These are phyloP conservation scores for Penicillium sp. DNA, from an alignment of 2,329 filamentous ascomycete genomes.

Conservation along the genomic window DNA sequence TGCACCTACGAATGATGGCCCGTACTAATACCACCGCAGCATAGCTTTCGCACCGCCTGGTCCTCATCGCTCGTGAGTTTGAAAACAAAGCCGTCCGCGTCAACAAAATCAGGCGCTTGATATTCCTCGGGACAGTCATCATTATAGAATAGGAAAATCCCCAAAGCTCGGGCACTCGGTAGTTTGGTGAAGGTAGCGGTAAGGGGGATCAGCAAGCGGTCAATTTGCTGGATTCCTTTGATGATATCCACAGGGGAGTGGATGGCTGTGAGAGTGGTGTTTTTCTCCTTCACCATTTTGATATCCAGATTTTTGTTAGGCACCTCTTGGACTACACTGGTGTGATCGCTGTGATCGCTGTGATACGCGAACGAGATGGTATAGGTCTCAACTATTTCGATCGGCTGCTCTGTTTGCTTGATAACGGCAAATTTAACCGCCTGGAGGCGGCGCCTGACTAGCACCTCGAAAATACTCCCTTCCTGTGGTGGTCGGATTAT, in stretches of 20 bases:
- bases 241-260: not conserved
- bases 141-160: not conserved
- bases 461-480: conserved; percentile 1
- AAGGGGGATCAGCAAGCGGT: not conserved
- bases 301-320: not conserved
- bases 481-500: not conserved
- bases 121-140: not conserved
- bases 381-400: not conserved
- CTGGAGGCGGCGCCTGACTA: not conserved
- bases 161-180: not conserved
- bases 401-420: not conserved
- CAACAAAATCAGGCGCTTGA: not conserved
- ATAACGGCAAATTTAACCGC: not conserved
- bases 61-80: not conserved
- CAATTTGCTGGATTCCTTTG: not conserved
- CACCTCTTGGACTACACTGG: not conserved
- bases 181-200: not conserved
- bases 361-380: not conserved
- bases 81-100: not conserved
- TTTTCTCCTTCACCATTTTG: not conserved
- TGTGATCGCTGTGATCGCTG: not conserved
- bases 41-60: not conserved
- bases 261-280: not conserved
- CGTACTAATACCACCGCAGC: not conserved
- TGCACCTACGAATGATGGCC: not conserved